These are phyloP conservation scores for Pseudonectria buxi DNA, from an alignment of 2,329 filamentous ascomycete genomes.

Conservation along the genomic window DNA sequence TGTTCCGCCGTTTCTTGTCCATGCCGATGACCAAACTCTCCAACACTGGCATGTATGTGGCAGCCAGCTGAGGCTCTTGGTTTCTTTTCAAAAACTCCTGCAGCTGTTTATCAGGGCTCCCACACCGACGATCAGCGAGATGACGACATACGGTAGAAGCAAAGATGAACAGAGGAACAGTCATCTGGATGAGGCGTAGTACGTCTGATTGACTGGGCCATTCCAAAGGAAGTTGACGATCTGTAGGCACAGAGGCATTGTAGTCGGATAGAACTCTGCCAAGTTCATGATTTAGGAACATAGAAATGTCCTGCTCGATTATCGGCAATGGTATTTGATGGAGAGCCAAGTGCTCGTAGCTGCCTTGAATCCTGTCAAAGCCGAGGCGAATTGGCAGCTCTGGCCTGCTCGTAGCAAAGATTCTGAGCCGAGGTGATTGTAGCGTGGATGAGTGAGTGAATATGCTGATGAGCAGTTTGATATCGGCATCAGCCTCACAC, in stretches of 20 bases:
- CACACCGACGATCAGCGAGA: conserved; percentile 12
- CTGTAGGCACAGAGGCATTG: conserved; percentile 4
- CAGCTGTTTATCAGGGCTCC: conserved; percentile 14
- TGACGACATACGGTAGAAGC: conserved; percentile 27
- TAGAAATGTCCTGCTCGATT: conserved; percentile 30
- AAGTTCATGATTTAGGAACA: conserved; percentile 26
- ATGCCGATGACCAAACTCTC: conserved; percentile 3
- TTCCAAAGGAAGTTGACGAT: conserved; percentile 8
- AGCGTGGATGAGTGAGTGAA: conserved; percentile 6
- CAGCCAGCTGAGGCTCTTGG: conserved; percentile 2
- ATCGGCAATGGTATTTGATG: conserved; percentile 26
- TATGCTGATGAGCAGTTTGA: conserved; percentile 25
- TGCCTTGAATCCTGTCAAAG: conserved; percentile 23
- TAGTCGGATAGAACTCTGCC: conserved; percentile 20
- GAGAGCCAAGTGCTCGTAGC: conserved; percentile 23
- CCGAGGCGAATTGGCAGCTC: conserved; percentile 29
- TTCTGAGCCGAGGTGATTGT: conserved; percentile 18
- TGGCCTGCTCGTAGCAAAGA: conserved; percentile 36
- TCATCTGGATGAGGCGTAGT: conserved; percentile 19
- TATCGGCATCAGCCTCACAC: conserved; percentile 21
- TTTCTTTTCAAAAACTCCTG: conserved; percentile 1
- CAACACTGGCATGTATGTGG: conserved; percentile 15
- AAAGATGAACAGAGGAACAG: conserved; percentile 30
- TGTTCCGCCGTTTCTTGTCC: not conserved
- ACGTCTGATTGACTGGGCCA: conserved; percentile 22